Evolutionary conservation across 179 eudicot species (phyloP).

Genomic region (Spinacia oleracea): DNA sequence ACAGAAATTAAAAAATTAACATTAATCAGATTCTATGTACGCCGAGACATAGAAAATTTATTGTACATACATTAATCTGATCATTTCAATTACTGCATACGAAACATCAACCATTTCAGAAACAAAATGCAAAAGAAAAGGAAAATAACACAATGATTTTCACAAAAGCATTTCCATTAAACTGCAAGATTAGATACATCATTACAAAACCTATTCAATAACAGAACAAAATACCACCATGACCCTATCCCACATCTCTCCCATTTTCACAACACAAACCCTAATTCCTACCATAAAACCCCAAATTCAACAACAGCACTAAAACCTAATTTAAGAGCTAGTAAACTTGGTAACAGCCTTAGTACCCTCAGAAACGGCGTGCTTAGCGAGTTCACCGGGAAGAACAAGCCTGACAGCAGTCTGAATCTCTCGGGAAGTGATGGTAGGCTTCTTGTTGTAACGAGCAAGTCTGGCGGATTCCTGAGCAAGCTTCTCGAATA

Average conservation of each 20-base stretch:
- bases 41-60: too few species aligned
- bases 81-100: too few species aligned
- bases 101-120: too few species aligned
- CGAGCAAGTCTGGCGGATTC: slow-evolving; percentile 54
- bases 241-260: background rate
- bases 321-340: slow-evolving; percentile 37
- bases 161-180: slow-evolving; percentile 7
- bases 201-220: background rate
- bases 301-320: background rate
- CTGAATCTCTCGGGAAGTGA: slow-evolving; percentile 62
- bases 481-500: slow-evolving; percentile 71
- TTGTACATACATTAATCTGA: too few species aligned
- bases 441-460: slow-evolving; percentile 66
- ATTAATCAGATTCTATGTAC: too few species aligned
- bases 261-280: background rate
- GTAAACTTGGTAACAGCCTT: slow-evolving; percentile 75
- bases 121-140: background rate
- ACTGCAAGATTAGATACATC: background rate
- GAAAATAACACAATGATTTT: background rate
- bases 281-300: background rate
- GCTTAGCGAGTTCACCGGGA: slow-evolving; percentile 70
- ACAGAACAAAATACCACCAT: background rate
- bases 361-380: slow-evolving; percentile 68
- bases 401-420: slow-evolving; percentile 64
- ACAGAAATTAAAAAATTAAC: too few species aligned